Conservation (phyloP, 129 eudicot genomes). For the Chrysanthemum lavandulifolium region DNA sequence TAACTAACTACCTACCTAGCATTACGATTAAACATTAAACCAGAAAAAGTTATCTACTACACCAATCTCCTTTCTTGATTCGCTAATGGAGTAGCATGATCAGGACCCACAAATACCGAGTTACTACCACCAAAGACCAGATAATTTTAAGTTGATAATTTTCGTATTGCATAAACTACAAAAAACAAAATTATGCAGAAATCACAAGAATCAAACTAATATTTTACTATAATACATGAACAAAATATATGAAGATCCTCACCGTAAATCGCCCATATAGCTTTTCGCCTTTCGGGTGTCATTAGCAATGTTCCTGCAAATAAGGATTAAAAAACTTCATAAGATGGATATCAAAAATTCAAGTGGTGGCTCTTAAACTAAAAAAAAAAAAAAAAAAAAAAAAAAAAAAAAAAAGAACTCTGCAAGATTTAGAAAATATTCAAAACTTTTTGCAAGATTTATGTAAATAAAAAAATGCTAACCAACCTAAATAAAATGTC, state of each 20-base stretch:
- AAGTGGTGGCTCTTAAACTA: slow-evolving; percentile 22
- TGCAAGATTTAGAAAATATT: neutral
- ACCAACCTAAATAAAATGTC: slow-evolving; percentile 91
- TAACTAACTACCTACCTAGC: slow-evolving; percentile 4
- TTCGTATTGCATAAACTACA: slow-evolving; percentile 16
- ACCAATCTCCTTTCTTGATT: slow-evolving; percentile 27
- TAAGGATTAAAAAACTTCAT: neutral
- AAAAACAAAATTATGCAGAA: neutral
- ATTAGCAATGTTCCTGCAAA: slow-evolving; percentile 81
- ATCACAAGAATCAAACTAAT: slow-evolving; percentile 15
- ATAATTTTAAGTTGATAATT: slow-evolving; percentile 18
- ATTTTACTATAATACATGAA: neutral
- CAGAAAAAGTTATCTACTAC: neutral
- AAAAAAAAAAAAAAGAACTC: neutral
- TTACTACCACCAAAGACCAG: slow-evolving; percentile 19
- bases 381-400: neutral
- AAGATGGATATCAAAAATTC: slow-evolving; percentile 23
- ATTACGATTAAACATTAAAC: slow-evolving; percentile 5
- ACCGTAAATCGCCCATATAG: slow-evolving; percentile 99
- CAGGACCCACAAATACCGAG: slow-evolving; percentile 21
- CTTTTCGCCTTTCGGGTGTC: slow-evolving; percentile 91
- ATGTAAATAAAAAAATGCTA: slow-evolving; percentile 24
- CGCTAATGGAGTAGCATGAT: slow-evolving; percentile 5
- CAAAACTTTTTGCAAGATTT: neutral
- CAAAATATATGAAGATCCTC: slow-evolving; percentile 21